phyloP scores from a whole-genome alignment of 1,284 basidiomycete species.

The Apiotrichum mycotoxinovorans region DNA sequence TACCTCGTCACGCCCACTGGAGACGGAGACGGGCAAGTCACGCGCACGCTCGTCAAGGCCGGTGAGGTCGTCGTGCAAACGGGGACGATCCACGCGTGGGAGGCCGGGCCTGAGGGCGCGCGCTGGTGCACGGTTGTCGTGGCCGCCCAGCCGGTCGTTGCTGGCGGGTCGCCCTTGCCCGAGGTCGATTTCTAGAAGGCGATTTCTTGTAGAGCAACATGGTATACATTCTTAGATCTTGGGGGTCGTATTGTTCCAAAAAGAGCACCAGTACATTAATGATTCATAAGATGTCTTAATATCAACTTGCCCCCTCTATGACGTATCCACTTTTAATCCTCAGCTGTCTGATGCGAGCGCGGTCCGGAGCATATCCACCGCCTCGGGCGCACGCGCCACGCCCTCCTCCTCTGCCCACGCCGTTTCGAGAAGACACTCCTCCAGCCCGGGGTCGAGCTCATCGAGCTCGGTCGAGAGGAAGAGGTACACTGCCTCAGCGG shows the following conservation, averaged over 20 bases:
- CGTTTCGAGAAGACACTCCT: conserved; percentile 74
- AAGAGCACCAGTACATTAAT: too few species aligned
- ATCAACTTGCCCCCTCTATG: not conserved
- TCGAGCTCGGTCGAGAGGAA: conserved; percentile 65
- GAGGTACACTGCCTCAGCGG: conserved; percentile 76
- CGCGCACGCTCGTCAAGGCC: conserved; percentile 31
- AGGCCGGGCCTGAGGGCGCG: conserved; percentile 41
- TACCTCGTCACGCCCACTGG: conserved; percentile 32
- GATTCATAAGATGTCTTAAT: too few species aligned
- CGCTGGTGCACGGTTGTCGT: conserved; percentile 44
- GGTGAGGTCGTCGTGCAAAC: conserved; percentile 47
- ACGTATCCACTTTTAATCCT: too few species aligned
- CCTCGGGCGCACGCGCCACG: conserved; percentile 11
- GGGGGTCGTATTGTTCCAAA: too few species aligned
- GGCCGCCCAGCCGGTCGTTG: conserved; percentile 35
- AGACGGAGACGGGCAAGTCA: conserved; percentile 13
- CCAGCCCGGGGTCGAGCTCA: conserved; percentile 65
- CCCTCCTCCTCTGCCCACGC: conserved; percentile 58
- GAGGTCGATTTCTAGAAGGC: conserved; percentile 39
- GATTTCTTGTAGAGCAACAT: too few species aligned
- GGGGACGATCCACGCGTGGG: conserved; percentile 48
- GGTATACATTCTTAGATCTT: too few species aligned
- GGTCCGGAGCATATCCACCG: conserved; percentile 16
- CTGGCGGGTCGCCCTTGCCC: conserved; percentile 28
- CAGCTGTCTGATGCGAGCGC: too few species aligned